These are phyloP conservation scores for Monosporascus ibericus DNA, from an alignment of 2,329 filamentous ascomycete genomes.

Conservation along the genomic window DNA sequence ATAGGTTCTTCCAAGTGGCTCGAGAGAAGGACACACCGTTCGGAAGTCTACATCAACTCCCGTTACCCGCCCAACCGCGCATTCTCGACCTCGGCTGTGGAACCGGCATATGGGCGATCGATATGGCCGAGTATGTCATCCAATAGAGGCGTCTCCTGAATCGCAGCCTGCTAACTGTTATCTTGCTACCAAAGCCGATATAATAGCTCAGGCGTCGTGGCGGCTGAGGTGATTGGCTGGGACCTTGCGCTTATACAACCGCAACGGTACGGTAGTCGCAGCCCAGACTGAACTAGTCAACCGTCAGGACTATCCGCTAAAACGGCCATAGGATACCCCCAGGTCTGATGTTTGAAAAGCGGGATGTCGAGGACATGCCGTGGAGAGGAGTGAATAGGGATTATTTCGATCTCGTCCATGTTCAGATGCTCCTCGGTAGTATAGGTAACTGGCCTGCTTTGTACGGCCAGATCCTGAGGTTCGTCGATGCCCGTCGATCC, in stretches of 20 bases:
- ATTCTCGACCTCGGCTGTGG: conserved; percentile 72
- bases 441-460: conserved; percentile 69
- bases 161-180: conserved; percentile 4
- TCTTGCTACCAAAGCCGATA: conserved; percentile 11
- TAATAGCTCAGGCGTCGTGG: conserved; percentile 8
- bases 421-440: conserved; percentile 73
- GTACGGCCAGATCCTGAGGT: conserved; percentile 66
- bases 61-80: conserved; percentile 28
- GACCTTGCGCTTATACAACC: conserved; percentile 32
- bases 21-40: conserved; percentile 36
- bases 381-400: conserved; percentile 49
- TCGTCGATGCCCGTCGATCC: conserved; percentile 24
- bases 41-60: conserved; percentile 28
- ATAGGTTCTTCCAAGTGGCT: conserved; percentile 67
- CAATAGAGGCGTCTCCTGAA: neutral
- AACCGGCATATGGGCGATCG: conserved; percentile 86
- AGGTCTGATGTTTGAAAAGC: conserved; percentile 62
- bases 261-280: conserved; percentile 21
- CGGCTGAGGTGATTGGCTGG: conserved; percentile 26
- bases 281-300: neutral
- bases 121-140: conserved; percentile 65
- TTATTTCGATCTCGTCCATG: conserved; percentile 77
- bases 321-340: conserved; percentile 55
- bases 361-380: conserved; percentile 66
- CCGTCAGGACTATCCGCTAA: conserved; percentile 12